Evolutionary conservation across 257 asterid genomes (phyloP), one percentile per base, ranked within the genome.

Genomic region (Coffea eugenioides): DNA sequence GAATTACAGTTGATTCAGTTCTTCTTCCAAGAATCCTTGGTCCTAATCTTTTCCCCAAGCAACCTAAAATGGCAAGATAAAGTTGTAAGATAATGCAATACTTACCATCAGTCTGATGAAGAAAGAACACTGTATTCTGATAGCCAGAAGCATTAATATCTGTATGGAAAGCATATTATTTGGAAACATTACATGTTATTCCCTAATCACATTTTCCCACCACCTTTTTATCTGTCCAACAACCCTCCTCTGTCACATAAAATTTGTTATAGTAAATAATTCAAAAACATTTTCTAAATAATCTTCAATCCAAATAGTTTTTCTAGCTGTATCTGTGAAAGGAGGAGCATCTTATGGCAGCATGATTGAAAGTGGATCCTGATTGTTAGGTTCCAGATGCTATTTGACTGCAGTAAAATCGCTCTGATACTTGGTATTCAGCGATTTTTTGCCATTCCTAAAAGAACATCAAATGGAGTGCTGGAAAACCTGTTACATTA

Each of bases 1-100:
- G 78, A 61, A 69, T 78, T 88, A 94, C 98, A 62, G 86, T 79
- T 70, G 95, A 31, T 78, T 94, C 94, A 73, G 39, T 85, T 75
- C 90, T 83, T 87, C 88, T 83, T 82, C 94, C 89, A 77, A 91
- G 82, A 77, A 90, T 84, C 79, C 90, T 84, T 79, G 98, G 98
- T 79, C 91, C 90, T 75, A 92, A 78, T 80, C 73, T 90, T 79
- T 91, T 89, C 25, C 94, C 88, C 82, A 90, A 74, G 89, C 95
- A 92, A 64, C 97, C 97, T 92, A 65, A 88, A 81, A 73, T 69
- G 25, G 8, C 39, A 13, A 62, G n/a, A 41, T n/a, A 16, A 13
- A 12, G 59, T 23, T 31, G 43, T 51, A 6, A 80, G 69, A 10
- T 34, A 73, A 59, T 79, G 20, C 10, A 21, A 11, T 51, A 6